phyloP scores from a whole-genome alignment of 805 yeast genomes.

The Dipodascus geniculatus region DNA sequence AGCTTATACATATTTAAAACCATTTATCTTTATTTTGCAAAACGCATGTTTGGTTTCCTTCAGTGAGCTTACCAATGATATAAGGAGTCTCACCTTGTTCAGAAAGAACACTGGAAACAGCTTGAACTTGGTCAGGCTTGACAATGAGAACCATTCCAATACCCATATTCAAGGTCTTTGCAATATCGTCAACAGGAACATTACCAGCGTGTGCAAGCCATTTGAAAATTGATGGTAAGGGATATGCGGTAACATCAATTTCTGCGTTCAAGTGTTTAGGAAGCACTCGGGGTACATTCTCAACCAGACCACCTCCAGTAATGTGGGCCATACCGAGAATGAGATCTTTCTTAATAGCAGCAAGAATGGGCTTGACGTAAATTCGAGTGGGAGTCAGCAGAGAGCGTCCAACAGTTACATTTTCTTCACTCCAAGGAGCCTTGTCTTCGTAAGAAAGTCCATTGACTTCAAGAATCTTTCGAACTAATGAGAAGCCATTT shows the following conservation, averaged over 20 bases:
- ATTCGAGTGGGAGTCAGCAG: conserved; percentile 84
- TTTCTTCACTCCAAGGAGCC: conserved; percentile 74
- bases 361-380: conserved; percentile 82
- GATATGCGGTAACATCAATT: conserved; percentile 72
- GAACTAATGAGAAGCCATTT: conserved; percentile 88
- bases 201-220: conserved; percentile 91
- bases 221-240: conserved; percentile 77
- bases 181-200: conserved; percentile 73
- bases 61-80: conserved; percentile 46
- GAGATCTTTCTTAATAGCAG: conserved; percentile 53
- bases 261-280: conserved; percentile 71
- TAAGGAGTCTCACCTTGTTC: conserved; percentile 67
- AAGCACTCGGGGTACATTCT: conserved; percentile 89
- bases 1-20: conserved; percentile 20
- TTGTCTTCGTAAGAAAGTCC: conserved; percentile 57
- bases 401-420: conserved; percentile 72
- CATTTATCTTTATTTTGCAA: conserved; percentile 23
- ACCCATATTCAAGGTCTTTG: conserved; percentile 92
- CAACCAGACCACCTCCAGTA: conserved; percentile 97
- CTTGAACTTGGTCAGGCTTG: conserved; percentile 49
- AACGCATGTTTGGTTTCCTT: conserved; percentile 32
- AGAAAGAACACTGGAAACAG: conserved; percentile 40
- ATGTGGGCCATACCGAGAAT: conserved; percentile 89
- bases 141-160: conserved; percentile 93
- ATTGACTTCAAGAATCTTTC: conserved; percentile 75